Conservation (phyloP, 495 filamentous ascomycete genomes). For the Penicillium robsamsonii region DNA sequence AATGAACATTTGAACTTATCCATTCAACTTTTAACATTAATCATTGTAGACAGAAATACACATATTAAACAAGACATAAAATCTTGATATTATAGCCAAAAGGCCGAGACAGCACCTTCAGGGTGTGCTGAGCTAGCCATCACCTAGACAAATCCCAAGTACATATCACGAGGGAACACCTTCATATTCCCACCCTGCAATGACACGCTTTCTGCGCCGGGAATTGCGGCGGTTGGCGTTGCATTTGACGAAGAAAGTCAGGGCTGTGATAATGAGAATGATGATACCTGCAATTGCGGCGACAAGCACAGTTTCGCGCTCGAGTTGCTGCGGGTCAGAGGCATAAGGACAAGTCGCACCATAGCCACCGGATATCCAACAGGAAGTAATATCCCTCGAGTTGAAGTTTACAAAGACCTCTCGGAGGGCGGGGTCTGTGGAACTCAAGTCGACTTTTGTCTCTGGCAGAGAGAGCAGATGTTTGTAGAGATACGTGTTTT, state of each 20-base stretch:
- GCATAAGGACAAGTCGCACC: constrained; percentile 56
- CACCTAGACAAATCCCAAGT: background rate
- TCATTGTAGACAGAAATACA: background rate
- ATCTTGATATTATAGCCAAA: background rate
- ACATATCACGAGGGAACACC: constrained; percentile 53
- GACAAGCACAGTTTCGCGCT: constrained; percentile 52
- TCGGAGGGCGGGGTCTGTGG: constrained; percentile 20
- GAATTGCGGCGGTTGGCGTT: constrained; percentile 56
- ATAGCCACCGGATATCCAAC: constrained; percentile 56
- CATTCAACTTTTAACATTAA: too few relatives aligned
- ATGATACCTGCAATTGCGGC: constrained; percentile 59
- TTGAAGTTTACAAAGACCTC: constrained; percentile 61
- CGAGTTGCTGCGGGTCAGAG: constrained; percentile 34
- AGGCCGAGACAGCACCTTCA: background rate
- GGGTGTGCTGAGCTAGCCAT: background rate
- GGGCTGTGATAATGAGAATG: constrained; percentile 54
- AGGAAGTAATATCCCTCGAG: constrained; percentile 49
- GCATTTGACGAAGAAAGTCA: constrained; percentile 64
- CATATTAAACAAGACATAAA: background rate
- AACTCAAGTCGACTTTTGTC: constrained; percentile 26
- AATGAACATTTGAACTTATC: constrained; percentile 2
- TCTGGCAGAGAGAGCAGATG: constrained; percentile 27
- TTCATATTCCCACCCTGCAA: constrained; percentile 65
- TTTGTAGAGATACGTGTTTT: constrained; percentile 56
- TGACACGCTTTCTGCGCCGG: constrained; percentile 48